Conservation (phyloP, 306 rosid species). For the Quercus robur region DNA sequence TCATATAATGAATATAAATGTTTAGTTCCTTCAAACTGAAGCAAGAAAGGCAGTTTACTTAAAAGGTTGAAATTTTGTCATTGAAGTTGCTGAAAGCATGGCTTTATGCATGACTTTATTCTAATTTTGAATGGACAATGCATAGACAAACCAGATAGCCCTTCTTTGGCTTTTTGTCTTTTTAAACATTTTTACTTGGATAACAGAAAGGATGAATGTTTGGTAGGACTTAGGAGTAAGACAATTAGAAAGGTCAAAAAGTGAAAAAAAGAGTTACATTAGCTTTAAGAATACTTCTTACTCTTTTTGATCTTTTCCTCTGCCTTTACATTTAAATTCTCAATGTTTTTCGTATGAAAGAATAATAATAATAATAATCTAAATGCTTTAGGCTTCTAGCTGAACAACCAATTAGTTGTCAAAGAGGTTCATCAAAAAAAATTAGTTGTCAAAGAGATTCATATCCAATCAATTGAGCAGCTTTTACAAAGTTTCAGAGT, state of each 20-base stretch:
- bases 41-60: not conserved
- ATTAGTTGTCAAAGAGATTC: too few species aligned
- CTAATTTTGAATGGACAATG: not conserved
- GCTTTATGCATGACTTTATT: not conserved
- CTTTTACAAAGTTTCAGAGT: too few species aligned
- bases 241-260: slow-evolving; percentile 20
- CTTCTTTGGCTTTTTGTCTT: not conserved
- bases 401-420: not conserved
- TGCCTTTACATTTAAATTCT: not conserved
- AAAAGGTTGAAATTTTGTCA: not conserved
- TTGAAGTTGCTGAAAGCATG: not conserved
- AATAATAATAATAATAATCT: not conserved
- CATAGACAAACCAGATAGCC: not conserved
- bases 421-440: not conserved
- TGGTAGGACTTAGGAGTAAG: slow-evolving; percentile 18
- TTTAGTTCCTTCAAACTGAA: not conserved
- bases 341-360: not conserved
- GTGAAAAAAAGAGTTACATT: not conserved
- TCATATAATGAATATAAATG: not conserved
- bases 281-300: not conserved
- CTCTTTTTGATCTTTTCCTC: not conserved
- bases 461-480: too few species aligned
- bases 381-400: not conserved
- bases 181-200: not conserved
- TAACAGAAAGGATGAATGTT: slow-evolving; percentile 17